These are phyloP conservation scores for Plantago major DNA, from an alignment of 257 asterid genomes.

Conservation along the genomic window DNA sequence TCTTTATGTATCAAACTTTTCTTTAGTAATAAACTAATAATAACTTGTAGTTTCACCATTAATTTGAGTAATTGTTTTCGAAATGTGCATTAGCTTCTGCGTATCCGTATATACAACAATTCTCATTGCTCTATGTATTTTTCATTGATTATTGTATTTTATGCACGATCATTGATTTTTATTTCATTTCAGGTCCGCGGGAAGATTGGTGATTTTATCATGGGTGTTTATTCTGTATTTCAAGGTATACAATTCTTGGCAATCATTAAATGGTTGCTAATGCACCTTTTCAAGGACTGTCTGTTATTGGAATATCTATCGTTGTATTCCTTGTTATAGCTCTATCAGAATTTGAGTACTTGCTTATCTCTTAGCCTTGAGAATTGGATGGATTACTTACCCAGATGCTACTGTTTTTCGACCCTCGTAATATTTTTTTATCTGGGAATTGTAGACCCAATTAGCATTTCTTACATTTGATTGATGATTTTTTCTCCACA, in stretches of 20 bases:
- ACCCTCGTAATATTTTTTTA: no score
- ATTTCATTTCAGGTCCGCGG: conserved; percentile 63
- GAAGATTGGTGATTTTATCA: conserved; percentile 63
- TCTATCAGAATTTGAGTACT: not conserved
- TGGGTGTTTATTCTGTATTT: conserved; percentile 65
- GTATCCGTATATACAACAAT: not conserved
- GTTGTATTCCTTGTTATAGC: not conserved
- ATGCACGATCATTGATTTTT: conserved; percentile 16
- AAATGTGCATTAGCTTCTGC: conserved; percentile 9
- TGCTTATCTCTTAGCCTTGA: not conserved
- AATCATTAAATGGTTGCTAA: conserved; percentile 4
- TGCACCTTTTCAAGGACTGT: not conserved
- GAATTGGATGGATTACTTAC: conserved; percentile 6
- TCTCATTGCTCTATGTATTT: not conserved
- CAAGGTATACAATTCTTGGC: conserved; percentile 51
- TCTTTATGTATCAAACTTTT: not conserved
- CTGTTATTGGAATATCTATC: not conserved
- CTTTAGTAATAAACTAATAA: no score
- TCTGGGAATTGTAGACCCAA: not conserved
- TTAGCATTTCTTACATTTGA: conserved; percentile 6
- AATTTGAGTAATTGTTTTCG: not conserved
- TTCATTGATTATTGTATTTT: not conserved
- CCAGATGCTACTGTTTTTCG: no score
- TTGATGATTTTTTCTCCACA: conserved; percentile 27
- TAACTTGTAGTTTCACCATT: not conserved